Conservation (phyloP, 129 eudicot genomes). For the Helichrysum umbraculigerum region DNA sequence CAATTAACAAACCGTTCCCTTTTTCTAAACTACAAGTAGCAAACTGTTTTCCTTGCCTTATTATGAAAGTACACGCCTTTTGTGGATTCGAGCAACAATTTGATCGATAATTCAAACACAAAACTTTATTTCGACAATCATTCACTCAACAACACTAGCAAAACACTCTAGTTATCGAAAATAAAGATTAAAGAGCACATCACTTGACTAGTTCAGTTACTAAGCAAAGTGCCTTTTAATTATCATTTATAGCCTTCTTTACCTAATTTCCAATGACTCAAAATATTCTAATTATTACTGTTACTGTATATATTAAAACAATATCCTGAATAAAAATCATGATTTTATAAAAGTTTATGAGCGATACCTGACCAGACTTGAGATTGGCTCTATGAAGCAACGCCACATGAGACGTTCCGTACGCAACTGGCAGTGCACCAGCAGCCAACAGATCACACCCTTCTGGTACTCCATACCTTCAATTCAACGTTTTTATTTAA, state of each 20-base stretch:
- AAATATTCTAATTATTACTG: not conserved
- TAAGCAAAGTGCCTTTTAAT: not conserved
- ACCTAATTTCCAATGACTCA: not conserved
- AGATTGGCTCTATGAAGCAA: conserved; percentile 86
- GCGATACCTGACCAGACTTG: conserved; percentile 69
- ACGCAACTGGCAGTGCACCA: conserved; percentile 92
- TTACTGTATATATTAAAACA: not conserved
- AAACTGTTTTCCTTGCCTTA: not conserved
- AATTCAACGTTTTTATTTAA: not conserved
- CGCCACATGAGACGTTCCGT: conserved; percentile 93
- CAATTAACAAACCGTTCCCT: not conserved
- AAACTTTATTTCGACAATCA: not conserved
- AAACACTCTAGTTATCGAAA: too few species aligned
- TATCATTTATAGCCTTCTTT: too few species aligned
- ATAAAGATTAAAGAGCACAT: not conserved
- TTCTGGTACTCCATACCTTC: conserved; percentile 73
- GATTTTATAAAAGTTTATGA: too few species aligned
- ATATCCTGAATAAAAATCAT: not conserved
- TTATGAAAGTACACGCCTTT: not conserved
- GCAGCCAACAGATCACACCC: conserved; percentile 93
- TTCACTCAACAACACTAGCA: not conserved
- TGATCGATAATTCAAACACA: not conserved
- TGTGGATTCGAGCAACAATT: not conserved
- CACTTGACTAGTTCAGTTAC: not conserved
- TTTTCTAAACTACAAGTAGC: too few species aligned